phyloP scores from a whole-genome alignment of 2,329 filamentous ascomycete species.

The Fusarium nanum region DNA sequence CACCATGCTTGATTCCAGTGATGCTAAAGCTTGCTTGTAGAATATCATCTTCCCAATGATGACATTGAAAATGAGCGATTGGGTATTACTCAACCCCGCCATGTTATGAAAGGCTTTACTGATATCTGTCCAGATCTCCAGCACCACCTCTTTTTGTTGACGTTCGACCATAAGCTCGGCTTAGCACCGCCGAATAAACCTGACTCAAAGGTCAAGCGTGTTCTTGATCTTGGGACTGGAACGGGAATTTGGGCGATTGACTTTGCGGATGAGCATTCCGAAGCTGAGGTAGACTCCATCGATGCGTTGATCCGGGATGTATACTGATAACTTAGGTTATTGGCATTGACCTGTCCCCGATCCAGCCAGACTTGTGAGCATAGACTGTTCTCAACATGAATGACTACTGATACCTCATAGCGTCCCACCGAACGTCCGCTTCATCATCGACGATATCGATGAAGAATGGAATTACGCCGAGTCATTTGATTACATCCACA shows the following conservation, averaged over 20 bases:
- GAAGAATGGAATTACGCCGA: slow-evolving; percentile 17
- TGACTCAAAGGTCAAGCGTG: background rate
- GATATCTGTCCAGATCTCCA: background rate
- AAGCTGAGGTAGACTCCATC: background rate
- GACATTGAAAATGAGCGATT: slow-evolving; percentile 23
- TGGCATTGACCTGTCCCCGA: slow-evolving; percentile 7
- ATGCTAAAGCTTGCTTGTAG: background rate
- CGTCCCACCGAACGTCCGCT: slow-evolving; percentile 11
- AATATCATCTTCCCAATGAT: slow-evolving; percentile 28
- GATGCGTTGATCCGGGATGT: no score
- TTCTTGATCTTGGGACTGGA: slow-evolving; percentile 27
- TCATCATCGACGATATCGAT: slow-evolving; percentile 16
- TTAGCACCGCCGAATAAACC: background rate
- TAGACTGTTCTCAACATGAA: accelerated
- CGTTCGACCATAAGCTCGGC: slow-evolving; percentile 6
- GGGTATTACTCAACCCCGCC: background rate
- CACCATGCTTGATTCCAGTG: accelerated
- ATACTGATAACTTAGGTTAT: background rate
- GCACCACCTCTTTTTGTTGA: slow-evolving; percentile 18
- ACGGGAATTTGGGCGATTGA: slow-evolving; percentile 30
- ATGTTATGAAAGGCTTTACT: background rate
- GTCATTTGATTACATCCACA: slow-evolving; percentile 25
- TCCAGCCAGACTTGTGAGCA: slow-evolving; percentile 3
- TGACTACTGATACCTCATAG: accelerated
- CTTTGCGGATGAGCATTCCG: slow-evolving; percentile 20